Evolutionary conservation across 192 early-diverging fungal genomes (phyloP).

Genomic region (Geosiphon pyriformis): DNA sequence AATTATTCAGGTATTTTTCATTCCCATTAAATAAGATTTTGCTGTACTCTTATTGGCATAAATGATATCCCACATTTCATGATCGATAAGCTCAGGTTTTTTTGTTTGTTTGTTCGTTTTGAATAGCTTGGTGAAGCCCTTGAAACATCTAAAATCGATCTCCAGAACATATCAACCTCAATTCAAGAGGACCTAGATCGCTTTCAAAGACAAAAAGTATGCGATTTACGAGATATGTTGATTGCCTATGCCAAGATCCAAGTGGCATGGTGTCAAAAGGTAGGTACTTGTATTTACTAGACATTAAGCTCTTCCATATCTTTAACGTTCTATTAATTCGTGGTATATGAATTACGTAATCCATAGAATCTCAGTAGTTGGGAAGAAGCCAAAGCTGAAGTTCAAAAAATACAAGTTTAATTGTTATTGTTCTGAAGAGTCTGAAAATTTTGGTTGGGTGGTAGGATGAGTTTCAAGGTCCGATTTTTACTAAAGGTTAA

Average conservation of each 20-base stretch:
- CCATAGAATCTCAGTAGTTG: conserved; percentile 50
- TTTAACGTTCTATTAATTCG: no score
- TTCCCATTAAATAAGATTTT: no score
- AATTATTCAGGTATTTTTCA: conserved; percentile 49
- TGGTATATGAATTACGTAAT: no score
- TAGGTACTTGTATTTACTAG: conserved; percentile 20
- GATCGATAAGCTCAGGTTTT: no score
- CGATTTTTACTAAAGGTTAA: no score
- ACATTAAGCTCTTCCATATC: no score
- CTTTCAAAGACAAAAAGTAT: conserved; percentile 91
- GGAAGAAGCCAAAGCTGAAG: conserved; percentile 46
- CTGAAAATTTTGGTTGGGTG: no score
- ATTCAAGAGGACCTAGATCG: conserved; percentile 88
- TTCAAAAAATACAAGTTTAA: conserved; percentile 39
- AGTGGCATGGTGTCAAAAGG: conserved; percentile 67
- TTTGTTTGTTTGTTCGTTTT: no score
- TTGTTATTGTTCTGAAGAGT: no score
- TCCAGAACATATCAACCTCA: conserved; percentile 71
- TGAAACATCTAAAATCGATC: conserved; percentile 62
- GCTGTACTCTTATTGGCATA: no score
- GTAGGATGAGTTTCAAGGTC: no score
- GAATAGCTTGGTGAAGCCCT: conserved; percentile 77
- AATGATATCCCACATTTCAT: no score
- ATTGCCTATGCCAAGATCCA: conserved; percentile 69
- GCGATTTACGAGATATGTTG: conserved; percentile 77